These are phyloP conservation scores for Malus hybrid DNA, from an alignment of 331 rosid species.

Conservation along the genomic window DNA sequence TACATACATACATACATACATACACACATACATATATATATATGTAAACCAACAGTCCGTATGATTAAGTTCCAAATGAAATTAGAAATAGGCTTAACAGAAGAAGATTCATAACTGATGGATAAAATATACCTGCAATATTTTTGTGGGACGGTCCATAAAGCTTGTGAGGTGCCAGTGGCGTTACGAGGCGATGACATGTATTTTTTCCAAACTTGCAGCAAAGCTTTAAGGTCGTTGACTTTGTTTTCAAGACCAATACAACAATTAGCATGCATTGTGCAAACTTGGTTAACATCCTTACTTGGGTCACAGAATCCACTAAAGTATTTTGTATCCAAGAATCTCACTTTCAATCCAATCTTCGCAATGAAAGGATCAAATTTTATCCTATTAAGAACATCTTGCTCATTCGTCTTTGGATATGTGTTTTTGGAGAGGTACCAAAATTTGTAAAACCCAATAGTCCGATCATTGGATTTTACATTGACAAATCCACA, in stretches of 20 bases:
- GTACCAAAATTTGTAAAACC: constrained; percentile 70
- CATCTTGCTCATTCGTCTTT: constrained; percentile 60
- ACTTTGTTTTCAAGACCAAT: constrained; percentile 59
- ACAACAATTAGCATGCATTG: constrained; percentile 94
- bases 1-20: no score
- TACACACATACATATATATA: no score
- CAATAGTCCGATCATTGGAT: constrained; percentile 41
- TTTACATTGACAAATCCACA: constrained; percentile 72
- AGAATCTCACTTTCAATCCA: constrained; percentile 48
- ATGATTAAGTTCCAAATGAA: no score
- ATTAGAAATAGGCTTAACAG: no score
- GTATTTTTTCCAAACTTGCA: constrained; percentile 65
- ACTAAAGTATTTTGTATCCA: constrained; percentile 51
- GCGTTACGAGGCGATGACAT: constrained; percentile 7
- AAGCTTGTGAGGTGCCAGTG: constrained; percentile 1
- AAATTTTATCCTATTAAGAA: constrained; percentile 52
- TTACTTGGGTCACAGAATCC: constrained; percentile 58
- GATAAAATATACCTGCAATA: constrained; percentile 49
- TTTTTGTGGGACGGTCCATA: constrained; percentile 59
- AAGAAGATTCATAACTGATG: no score
- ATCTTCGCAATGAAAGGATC: constrained; percentile 21
- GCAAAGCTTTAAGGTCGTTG: constrained; percentile 57
- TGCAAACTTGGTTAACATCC: constrained; percentile 36
- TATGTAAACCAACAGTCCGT: no score
- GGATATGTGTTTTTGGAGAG: constrained; percentile 31